phyloP scores from a whole-genome alignment of 805 yeast genomes.

The Pichia ethanolica region DNA sequence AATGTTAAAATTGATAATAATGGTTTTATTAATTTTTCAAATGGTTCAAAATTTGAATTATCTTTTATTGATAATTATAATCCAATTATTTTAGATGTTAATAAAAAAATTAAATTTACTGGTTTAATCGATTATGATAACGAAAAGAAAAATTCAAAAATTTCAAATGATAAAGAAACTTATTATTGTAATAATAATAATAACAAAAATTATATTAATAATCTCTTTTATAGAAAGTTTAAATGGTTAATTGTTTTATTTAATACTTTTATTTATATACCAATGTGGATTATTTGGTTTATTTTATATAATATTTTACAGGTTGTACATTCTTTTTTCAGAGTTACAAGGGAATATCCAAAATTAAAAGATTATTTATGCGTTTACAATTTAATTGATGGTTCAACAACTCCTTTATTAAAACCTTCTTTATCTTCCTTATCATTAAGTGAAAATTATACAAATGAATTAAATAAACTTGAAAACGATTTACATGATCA shows the following conservation, averaged over 20 bases:
- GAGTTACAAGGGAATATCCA: constrained; percentile 26
- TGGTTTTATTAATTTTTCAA: constrained; percentile 37
- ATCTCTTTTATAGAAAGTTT: constrained; percentile 26
- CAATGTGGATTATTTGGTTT: constrained; percentile 58
- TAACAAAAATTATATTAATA: constrained; percentile 1
- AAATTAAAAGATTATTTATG: constrained; percentile 14
- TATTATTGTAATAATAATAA: constrained; percentile 7
- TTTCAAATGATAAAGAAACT: too few relatives aligned
- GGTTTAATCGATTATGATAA: constrained; percentile 17
- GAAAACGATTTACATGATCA: constrained; percentile 47
- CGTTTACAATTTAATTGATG: constrained; percentile 9
- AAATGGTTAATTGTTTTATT: constrained; percentile 43
- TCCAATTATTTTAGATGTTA: constrained; percentile 49
- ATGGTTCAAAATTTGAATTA: constrained; percentile 31
- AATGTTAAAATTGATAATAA: constrained; percentile 31
- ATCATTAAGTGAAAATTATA: constrained; percentile 22
- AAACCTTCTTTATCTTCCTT: constrained; percentile 19
- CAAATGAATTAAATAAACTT: constrained; percentile 23
- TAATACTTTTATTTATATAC: constrained; percentile 46
- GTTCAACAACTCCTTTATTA: constrained; percentile 6
- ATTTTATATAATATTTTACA: constrained; percentile 35
- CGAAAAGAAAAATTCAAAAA: constrained; percentile 1
- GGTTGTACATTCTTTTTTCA: constrained; percentile 25
- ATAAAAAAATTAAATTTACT: constrained; percentile 33
- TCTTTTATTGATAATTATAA: constrained; percentile 44